A percentile compares a stretch with the other conserved stretches of the same genome.
Conservation (phyloP, 139 green algal species). For the Chlamydomonas sp. region DNA sequence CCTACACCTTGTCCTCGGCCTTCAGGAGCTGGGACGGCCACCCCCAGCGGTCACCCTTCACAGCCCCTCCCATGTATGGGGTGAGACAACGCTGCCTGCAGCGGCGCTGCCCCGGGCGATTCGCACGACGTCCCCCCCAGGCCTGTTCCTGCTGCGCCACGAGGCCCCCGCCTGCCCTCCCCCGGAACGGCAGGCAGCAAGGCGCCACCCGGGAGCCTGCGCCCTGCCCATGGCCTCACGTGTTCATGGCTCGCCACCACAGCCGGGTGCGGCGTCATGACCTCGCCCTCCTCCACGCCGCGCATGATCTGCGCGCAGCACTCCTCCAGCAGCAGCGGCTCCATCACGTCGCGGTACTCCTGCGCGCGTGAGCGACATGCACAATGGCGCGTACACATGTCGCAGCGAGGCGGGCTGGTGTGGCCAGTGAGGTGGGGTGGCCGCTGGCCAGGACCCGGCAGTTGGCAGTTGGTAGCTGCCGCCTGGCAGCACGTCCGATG, state of each 20-base stretch:
- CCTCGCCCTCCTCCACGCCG: slow-evolving; percentile 76
- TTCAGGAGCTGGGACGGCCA: no score
- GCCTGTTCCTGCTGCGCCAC: no score
- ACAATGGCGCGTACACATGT: not conserved
- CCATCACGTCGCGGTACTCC: slow-evolving; percentile 75
- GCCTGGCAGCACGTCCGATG: no score
- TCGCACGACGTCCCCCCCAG: no score
- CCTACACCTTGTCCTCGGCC: no score
- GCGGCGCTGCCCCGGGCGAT: no score
- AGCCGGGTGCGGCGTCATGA: slow-evolving; percentile 61
- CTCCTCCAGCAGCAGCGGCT: slow-evolving; percentile 89
- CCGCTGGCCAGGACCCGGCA: no score
- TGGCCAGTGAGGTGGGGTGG: no score
- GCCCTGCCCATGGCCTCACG: not conserved
- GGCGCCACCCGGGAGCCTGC: not conserved
- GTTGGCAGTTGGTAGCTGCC: no score
- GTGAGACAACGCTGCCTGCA: no score
- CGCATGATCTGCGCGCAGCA: slow-evolving; percentile 74
- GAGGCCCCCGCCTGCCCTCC: not conserved
- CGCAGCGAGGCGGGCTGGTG: not conserved
- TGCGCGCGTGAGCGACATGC: slow-evolving; percentile 7
- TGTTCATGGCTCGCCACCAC: slow-evolving; percentile 51
- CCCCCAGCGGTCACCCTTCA: no score
- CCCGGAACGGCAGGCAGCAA: not conserved
- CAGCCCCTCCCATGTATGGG: no score